Percentiles rank a stretch among this genome's conserved stretches.
Evolutionary conservation across 495 filamentous ascomycete genomes (phyloP).

Genomic region (Talaromyces ruber): DNA sequence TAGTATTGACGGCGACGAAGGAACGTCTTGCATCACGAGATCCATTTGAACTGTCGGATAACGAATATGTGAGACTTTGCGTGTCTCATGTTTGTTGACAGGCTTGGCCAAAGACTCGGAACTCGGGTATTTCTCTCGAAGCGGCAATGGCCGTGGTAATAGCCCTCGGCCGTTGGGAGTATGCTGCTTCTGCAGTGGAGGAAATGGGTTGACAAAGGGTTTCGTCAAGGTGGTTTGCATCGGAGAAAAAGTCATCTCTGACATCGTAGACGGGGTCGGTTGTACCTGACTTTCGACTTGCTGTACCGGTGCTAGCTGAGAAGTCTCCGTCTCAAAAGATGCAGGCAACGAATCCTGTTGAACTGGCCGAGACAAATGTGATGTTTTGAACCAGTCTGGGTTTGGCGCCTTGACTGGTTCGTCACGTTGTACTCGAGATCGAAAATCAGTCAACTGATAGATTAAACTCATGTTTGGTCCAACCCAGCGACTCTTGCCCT

Average conservation of each 20-base stretch:
- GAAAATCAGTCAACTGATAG: constrained; percentile 91
- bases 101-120: constrained; percentile 10
- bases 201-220: neutral
- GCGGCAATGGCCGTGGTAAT: constrained; percentile 32
- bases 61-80: constrained; percentile 13
- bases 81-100: constrained; percentile 2
- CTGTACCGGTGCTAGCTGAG: neutral
- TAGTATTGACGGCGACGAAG: constrained; percentile 29
- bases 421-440: constrained; percentile 32
- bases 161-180: constrained; percentile 26
- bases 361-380: constrained; percentile 18
- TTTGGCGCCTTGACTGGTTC: constrained; percentile 29
- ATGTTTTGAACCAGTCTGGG: constrained; percentile 30
- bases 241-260: constrained; percentile 6
- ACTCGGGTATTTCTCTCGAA: constrained; percentile 32
- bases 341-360: neutral
- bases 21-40: constrained; percentile 28
- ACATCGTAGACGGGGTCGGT: neutral
- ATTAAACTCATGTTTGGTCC: constrained; percentile 98
- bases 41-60: constrained; percentile 22
- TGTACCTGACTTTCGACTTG: neutral
- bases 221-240: constrained; percentile 9
- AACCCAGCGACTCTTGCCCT: constrained; percentile 87
- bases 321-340: neutral
- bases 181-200: neutral